phyloP scores from a whole-genome alignment of 192 early-diverging fungal genomes.

The Gonapodya prolifera region DNA sequence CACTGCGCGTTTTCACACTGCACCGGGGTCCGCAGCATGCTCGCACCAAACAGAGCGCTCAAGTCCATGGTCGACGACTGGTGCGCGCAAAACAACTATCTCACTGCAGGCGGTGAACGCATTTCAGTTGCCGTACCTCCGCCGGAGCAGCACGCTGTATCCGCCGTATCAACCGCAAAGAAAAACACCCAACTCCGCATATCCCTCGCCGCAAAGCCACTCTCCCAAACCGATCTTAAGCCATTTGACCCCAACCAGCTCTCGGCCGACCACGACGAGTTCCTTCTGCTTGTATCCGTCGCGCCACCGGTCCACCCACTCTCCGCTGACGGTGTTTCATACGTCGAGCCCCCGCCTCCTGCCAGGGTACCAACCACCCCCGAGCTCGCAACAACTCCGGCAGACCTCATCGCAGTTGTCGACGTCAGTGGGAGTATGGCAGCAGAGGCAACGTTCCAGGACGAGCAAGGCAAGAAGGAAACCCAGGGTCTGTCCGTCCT shows the following conservation, averaged over 20 bases:
- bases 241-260: neutral
- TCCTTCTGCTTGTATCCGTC: neutral
- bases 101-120: neutral
- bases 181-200: neutral
- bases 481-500: slow-evolving; percentile 15
- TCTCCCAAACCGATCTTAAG: neutral
- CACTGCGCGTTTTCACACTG: neutral
- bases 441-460: slow-evolving; percentile 2
- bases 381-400: neutral
- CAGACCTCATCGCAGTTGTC: slow-evolving; percentile 4
- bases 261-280: neutral
- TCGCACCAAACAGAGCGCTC: slow-evolving; percentile 1
- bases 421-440: slow-evolving; percentile 21
- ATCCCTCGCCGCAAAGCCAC: neutral
- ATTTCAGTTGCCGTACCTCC: neutral
- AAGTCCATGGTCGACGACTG: neutral
- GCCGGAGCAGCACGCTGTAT: neutral
- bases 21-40: neutral
- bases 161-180: neutral
- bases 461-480: slow-evolving; percentile 4
- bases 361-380: neutral
- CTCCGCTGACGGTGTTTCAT: neutral
- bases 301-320: neutral
- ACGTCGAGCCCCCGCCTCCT: neutral
- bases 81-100: neutral